Conservation (phyloP, 225 moss, liverwort and hornwort species). For the Lunularia cruciata region DNA sequence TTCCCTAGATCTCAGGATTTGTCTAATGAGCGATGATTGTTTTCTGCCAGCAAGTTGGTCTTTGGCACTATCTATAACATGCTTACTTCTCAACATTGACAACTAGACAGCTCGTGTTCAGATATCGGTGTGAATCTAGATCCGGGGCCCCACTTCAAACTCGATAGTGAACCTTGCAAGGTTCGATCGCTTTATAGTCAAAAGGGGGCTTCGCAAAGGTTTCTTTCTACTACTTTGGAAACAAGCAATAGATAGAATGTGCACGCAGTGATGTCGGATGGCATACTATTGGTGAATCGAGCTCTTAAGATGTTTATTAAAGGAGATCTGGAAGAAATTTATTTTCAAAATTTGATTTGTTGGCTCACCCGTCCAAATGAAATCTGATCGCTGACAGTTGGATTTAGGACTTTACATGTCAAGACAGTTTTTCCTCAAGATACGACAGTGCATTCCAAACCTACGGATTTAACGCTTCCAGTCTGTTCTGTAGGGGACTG, state of each 20-base stretch:
- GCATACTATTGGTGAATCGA: not conserved
- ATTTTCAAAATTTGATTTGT: not conserved
- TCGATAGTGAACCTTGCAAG: not conserved
- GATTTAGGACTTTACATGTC: not conserved
- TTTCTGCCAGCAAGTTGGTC: constrained; percentile 3
- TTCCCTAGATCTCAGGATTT: not conserved
- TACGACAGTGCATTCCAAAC: not conserved
- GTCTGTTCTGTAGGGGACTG: no score
- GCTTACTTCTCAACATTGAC: not conserved
- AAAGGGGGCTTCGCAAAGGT: not conserved
- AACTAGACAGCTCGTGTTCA: not conserved
- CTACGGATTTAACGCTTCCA: no score
- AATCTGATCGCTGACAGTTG: not conserved
- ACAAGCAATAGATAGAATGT: not conserved
- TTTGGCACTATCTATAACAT: constrained; percentile 5
- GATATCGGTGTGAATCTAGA: constrained; percentile 3
- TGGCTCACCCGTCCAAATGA: not conserved
- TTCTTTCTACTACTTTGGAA: not conserved
- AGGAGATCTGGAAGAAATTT: no score
- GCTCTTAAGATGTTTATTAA: not conserved
- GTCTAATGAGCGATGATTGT: not conserved
- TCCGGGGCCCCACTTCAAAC: not conserved
- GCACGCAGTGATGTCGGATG: not conserved
- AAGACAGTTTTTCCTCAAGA: not conserved
- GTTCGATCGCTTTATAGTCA: not conserved